Conservation (phyloP, 148 eudicot species). For the Arctostaphylos glauca region DNA sequence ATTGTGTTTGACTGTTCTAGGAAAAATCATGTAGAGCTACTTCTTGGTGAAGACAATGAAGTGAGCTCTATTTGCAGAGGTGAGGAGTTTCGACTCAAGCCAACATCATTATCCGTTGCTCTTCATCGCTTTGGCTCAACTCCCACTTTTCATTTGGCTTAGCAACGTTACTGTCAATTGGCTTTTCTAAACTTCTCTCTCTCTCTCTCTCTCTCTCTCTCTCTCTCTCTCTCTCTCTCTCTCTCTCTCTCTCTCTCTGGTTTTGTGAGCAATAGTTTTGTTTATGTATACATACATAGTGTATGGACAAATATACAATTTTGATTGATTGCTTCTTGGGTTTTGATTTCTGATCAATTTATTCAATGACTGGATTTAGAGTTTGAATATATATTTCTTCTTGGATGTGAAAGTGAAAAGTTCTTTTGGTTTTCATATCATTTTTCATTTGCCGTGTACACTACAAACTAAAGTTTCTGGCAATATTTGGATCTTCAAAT, state of each 20-base stretch:
- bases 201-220: background rate
- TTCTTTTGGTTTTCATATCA: too few relatives aligned
- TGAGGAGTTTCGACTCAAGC: constrained; percentile 63
- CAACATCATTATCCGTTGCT: constrained; percentile 63
- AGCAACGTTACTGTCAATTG: constrained; percentile 53
- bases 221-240: too few relatives aligned
- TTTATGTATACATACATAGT: background rate
- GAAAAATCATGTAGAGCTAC: constrained; percentile 45
- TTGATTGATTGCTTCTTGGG: constrained; percentile 6
- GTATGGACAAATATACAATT: background rate
- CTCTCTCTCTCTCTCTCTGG: too few relatives aligned
- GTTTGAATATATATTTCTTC: background rate
- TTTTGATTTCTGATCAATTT: background rate
- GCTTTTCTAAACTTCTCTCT: constrained; percentile 12
- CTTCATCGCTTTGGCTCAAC: too few relatives aligned
- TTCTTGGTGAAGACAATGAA: constrained; percentile 70
- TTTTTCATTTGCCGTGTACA: too few relatives aligned
- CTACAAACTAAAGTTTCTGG: too few relatives aligned
- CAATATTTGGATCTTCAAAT: too few relatives aligned
- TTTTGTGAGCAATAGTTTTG: background rate
- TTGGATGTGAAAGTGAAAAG: too few relatives aligned
- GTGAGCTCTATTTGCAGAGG: constrained; percentile 70
- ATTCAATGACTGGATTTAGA: background rate
- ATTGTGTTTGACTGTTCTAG: constrained; percentile 53
- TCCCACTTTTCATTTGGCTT: constrained; percentile 74